Conservation (phyloP, 805 yeast genomes). For the Lipomyces sp. region DNA sequence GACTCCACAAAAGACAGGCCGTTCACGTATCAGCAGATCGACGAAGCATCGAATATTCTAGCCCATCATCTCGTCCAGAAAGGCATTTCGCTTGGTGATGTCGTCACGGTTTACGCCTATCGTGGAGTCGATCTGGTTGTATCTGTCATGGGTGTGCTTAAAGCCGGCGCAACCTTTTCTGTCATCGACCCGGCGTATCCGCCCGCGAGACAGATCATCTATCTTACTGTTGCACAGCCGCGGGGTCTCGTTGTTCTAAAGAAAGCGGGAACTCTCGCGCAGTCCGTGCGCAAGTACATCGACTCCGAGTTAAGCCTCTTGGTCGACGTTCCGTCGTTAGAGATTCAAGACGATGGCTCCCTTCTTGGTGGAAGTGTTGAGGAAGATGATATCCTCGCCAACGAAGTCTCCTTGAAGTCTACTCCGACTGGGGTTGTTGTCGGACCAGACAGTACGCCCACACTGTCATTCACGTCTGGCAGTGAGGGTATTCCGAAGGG, state of each 20-base stretch:
- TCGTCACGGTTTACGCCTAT: conserved; percentile 96
- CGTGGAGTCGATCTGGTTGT: conserved; percentile 96
- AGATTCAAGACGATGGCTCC: conserved; percentile 71
- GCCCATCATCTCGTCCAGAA: conserved; percentile 80
- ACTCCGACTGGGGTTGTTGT: conserved; percentile 79
- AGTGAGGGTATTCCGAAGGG: conserved; percentile 99
- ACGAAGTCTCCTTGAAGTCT: conserved; percentile 47
- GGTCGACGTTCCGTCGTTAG: conserved; percentile 72
- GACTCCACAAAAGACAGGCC: conserved; percentile 53
- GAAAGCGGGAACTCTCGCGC: conserved; percentile 82
- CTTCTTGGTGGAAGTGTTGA: conserved; percentile 49
- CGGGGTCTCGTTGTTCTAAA: conserved; percentile 83
- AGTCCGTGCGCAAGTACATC: conserved; percentile 75
- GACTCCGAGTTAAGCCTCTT: conserved; percentile 66
- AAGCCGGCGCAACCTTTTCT: conserved; percentile 98
- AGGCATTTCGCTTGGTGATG: conserved; percentile 87
- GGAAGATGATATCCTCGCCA: conserved; percentile 50
- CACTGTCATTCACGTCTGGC: conserved; percentile 94
- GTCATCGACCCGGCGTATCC: conserved; percentile 99
- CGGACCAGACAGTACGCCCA: conserved; percentile 97
- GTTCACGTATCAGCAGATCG: conserved; percentile 82
- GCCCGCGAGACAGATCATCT: conserved; percentile 93
- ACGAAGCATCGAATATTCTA: conserved; percentile 87
- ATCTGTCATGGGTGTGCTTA: conserved; percentile 95
- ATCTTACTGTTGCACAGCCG: conserved; percentile 90